Evolutionary conservation across 192 early-diverging fungal genomes (phyloP).

Genomic region (Mortierella antarctica): DNA sequence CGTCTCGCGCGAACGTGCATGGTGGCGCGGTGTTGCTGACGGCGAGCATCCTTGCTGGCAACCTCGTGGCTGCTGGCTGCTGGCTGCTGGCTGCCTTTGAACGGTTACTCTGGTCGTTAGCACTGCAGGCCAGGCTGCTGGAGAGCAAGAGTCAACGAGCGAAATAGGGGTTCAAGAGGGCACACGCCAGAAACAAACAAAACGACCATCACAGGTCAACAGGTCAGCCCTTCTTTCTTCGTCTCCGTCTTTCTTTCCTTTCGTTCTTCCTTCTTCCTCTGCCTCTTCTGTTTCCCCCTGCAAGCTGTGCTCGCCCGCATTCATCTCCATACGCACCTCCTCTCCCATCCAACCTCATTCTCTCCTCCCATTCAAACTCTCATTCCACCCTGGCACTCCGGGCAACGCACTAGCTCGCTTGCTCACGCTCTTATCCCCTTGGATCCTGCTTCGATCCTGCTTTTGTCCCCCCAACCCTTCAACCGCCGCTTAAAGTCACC

Average conservation of each 20-base stretch:
- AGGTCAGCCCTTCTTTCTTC: neutral
- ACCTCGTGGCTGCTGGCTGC: no score
- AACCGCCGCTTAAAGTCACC: neutral
- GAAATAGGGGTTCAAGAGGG: neutral
- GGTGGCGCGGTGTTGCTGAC: no score
- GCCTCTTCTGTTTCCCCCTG: neutral
- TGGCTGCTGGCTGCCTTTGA: no score
- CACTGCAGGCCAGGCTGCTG: no score
- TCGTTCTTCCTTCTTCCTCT: neutral
- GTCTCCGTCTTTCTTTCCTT: neutral
- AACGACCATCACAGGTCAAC: neutral
- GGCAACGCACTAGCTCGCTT: neutral
- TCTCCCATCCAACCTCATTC: neutral
- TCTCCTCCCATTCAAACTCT: neutral
- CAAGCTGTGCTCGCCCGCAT: neutral
- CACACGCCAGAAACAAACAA: no score
- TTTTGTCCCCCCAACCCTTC: no score
- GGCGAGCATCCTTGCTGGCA: no score
- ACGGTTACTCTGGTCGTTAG: no score
- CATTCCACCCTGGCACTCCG: neutral
- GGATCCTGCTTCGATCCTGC: no score
- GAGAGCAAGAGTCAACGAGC: no score
- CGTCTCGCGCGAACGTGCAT: no score
- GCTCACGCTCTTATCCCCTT: neutral
- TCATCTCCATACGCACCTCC: neutral